Conservation (phyloP, 2,329 filamentous ascomycete species). For the Aspergillus melleus region DNA sequence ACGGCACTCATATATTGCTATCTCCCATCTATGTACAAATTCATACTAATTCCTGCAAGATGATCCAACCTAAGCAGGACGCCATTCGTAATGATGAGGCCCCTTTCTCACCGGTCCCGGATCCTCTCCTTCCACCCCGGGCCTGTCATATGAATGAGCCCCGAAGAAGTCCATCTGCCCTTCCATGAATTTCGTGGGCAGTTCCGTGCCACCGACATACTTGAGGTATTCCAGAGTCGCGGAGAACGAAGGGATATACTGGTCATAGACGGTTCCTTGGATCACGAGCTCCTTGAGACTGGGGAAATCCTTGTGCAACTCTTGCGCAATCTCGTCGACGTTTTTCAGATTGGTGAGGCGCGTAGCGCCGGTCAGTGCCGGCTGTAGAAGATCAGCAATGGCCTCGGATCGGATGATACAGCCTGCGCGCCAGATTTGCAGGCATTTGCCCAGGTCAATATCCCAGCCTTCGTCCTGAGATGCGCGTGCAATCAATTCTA, state of each 20-base stretch:
- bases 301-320: constrained; percentile 54
- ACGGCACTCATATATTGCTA: too few species aligned
- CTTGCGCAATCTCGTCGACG: constrained; percentile 51
- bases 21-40: too few species aligned
- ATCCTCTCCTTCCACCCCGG: constrained; percentile 52
- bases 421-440: constrained; percentile 65
- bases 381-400: constrained; percentile 60
- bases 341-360: constrained; percentile 39
- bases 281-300: constrained; percentile 58
- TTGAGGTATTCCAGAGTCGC: constrained; percentile 68
- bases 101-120: constrained; percentile 56
- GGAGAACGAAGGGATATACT: constrained; percentile 60
- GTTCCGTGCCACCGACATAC: constrained; percentile 57
- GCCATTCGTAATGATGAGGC: constrained; percentile 65
- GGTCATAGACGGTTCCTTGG: constrained; percentile 57
- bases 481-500: constrained; percentile 63
- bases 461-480: constrained; percentile 61
- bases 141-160: constrained; percentile 62
- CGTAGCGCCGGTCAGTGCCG: constrained; percentile 26
- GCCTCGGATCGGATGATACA: constrained; percentile 71
- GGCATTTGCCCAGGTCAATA: constrained; percentile 41
- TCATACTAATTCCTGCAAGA: background rate
- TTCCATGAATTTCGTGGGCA: constrained; percentile 70
- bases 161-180: constrained; percentile 72
- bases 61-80: constrained; percentile 22